Percentiles rank a stretch among this genome's conserved stretches.
These are phyloP conservation scores for Candida sojae DNA, from an alignment of 1,139 yeast species.

Conservation along the genomic window DNA sequence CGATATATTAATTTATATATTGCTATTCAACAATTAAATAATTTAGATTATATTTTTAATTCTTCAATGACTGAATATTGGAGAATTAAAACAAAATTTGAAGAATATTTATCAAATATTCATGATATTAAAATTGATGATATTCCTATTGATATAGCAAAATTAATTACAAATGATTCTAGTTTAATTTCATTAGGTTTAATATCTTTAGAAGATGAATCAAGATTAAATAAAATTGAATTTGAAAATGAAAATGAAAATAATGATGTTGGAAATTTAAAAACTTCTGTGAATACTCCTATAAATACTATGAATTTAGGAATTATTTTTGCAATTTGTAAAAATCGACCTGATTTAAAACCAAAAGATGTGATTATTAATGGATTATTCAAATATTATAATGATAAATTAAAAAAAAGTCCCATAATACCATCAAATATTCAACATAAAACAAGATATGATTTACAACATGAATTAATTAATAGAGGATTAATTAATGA, in stretches of 20 bases:
- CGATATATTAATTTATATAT: conserved; percentile 26
- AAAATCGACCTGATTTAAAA: background rate
- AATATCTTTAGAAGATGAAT: conserved; percentile 7
- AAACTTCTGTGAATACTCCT: conserved; percentile 20
- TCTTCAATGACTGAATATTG: conserved; percentile 14
- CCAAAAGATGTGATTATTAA: conserved; percentile 46
- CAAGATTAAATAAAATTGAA: background rate
- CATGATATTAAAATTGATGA: conserved; percentile 13
- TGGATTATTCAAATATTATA: conserved; percentile 30
- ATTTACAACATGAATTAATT: conserved; percentile 13
- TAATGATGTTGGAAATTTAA: background rate
- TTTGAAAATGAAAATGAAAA: conserved; percentile 42
- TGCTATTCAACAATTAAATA: conserved; percentile 32
- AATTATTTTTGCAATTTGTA: conserved; percentile 59
- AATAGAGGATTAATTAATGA: conserved; percentile 7
- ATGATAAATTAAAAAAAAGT: background rate
- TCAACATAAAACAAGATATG: conserved; percentile 5
- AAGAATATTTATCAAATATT: conserved; percentile 5
- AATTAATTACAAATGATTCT: conserved; percentile 15
- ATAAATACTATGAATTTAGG: conserved; percentile 11
- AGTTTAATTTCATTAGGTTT: conserved; percentile 8
- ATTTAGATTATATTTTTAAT: conserved; percentile 19
- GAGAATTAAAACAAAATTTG: background rate
- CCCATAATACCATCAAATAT: conserved; percentile 5
- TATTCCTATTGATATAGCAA: conserved; percentile 19